Conservation (phyloP, 2,329 filamentous ascomycete genomes). For the Raffaelea deltoideospora region DNA sequence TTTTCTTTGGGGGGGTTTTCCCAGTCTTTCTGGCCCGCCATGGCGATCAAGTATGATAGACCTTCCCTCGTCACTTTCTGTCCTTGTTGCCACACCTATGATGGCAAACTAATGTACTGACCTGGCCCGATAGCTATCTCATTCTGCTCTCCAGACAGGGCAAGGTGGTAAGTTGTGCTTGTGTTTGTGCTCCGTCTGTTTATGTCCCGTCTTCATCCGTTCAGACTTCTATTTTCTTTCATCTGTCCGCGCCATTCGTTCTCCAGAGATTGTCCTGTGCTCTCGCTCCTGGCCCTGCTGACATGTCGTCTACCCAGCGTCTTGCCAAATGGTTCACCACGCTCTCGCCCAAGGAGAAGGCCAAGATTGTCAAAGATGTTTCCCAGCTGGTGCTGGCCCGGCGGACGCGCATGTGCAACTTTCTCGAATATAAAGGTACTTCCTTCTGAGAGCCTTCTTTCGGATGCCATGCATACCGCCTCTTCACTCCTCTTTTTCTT, state of each 20-base stretch:
- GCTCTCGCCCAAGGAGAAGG: constrained; percentile 92
- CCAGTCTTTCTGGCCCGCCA: constrained; percentile 9
- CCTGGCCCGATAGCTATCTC: constrained; percentile 85
- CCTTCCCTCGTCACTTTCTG: not conserved
- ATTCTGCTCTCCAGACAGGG: constrained; percentile 96
- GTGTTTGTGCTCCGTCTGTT: not conserved
- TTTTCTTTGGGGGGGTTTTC: not conserved
- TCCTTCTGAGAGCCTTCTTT: not conserved
- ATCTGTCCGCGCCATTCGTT: no score
- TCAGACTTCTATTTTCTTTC: no score
- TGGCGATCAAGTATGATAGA: constrained; percentile 34
- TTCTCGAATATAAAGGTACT: constrained; percentile 94
- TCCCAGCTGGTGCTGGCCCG: constrained; percentile 92
- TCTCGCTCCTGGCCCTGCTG: constrained; percentile 1
- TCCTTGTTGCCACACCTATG: no score
- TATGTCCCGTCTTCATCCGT: not conserved
- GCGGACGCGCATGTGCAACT: constrained; percentile 98
- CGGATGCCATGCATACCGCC: no score
- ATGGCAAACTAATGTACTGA: not conserved
- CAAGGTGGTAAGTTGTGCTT: constrained; percentile 72
- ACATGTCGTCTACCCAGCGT: no score
- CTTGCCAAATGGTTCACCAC: constrained; percentile 99
- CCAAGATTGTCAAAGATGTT: constrained; percentile 99
- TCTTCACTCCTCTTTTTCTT: not conserved
- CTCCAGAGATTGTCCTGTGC: no score